Conservation (phyloP, 148 eudicot genomes). For the Linanthus parryae region DNA sequence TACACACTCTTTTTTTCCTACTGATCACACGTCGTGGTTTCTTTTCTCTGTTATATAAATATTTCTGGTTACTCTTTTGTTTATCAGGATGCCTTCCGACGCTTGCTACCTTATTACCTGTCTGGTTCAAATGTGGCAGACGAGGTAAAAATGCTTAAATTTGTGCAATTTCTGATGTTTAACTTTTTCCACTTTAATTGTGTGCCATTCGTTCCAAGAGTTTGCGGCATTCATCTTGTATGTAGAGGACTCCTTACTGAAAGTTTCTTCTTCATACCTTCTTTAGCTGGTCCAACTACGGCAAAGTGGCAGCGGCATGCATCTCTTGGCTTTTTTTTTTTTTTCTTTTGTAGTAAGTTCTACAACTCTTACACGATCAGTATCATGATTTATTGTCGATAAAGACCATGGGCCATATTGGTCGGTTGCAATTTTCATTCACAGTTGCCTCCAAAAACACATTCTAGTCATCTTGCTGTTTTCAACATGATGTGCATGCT, state of each 20-base stretch:
- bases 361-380: background rate
- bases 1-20: constrained; percentile 14
- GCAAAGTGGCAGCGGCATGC: constrained; percentile 82
- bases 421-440: background rate
- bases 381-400: too few species aligned
- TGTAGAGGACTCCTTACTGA: constrained; percentile 85
- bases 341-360: constrained; percentile 77
- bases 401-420: too few species aligned
- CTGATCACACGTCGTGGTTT: background rate
- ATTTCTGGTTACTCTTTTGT: constrained; percentile 1
- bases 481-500: too few species aligned
- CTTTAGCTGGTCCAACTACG: constrained; percentile 97
- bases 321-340: constrained; percentile 95
- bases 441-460: background rate
- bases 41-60: background rate
- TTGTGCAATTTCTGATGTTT: background rate
- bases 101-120: constrained; percentile 81
- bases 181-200: background rate
- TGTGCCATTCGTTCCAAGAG: background rate
- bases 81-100: constrained; percentile 85
- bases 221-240: constrained; percentile 5
- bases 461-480: too few species aligned
- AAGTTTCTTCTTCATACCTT: constrained; percentile 97
- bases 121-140: constrained; percentile 95
- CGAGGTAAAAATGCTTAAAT: constrained; percentile 44